Conservation (phyloP, 768 basidiomycete species). For the Calocybe indica region DNA sequence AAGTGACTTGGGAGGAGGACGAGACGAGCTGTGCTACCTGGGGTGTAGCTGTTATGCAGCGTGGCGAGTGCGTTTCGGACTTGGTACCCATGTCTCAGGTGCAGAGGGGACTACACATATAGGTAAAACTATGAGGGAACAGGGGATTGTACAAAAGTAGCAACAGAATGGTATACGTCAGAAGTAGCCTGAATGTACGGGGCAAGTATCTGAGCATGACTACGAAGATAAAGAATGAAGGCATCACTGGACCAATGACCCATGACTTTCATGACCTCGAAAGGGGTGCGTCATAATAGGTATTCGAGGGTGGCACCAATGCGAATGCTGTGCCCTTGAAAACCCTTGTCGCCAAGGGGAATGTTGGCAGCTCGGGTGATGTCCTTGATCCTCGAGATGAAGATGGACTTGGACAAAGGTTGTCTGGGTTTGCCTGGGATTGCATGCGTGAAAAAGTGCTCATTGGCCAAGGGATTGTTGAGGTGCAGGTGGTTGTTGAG, state of each 20-base stretch:
- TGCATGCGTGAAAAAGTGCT: background rate
- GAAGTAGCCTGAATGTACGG: conserved; percentile 13
- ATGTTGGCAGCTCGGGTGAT: background rate
- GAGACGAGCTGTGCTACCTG: no score
- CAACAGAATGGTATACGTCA: no score
- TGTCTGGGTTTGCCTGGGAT: background rate
- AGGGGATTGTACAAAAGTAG: no score
- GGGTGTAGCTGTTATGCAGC: no score
- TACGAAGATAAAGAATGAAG: conserved; percentile 11
- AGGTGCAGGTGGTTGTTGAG: background rate
- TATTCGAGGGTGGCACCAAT: conserved; percentile 16
- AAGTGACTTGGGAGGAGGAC: no score
- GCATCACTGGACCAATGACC: conserved; percentile 18
- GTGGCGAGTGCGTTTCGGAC: no score
- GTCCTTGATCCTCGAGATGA: background rate
- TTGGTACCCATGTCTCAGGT: no score
- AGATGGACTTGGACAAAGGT: background rate
- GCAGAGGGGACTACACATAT: no score
- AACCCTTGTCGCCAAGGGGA: background rate
- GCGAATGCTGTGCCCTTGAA: conserved; percentile 14
- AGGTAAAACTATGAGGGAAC: no score
- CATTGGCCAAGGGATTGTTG: background rate
- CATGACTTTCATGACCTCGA: conserved; percentile 17
- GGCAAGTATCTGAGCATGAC: conserved; percentile 15
- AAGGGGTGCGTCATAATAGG: conserved; percentile 9